Base-by-base conservation (phyloP, 2,329 filamentous ascomycete species). In the Exserohilum rostratum region DNA sequence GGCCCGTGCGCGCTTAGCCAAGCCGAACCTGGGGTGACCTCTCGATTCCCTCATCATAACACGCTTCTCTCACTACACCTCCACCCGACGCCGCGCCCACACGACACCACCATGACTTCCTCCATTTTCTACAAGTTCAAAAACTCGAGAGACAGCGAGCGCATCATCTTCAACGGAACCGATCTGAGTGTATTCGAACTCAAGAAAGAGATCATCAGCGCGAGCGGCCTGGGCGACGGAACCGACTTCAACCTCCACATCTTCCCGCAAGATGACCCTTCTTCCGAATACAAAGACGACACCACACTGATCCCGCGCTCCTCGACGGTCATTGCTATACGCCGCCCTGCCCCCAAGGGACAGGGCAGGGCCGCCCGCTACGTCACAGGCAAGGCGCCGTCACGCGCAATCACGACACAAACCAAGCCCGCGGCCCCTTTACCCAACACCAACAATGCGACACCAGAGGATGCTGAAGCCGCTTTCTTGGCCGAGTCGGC, bases 91-190 rank as follows among this genome's bases (percentile, higher is more conserved):
- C 50, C 11, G 42, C 48, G 43, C 22, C 39, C 50, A 40, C 45
- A 40, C 50, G 40, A 50, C 30, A 43, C 22, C 44, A 48, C 56
- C 51, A 97, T 97, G 93, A 87, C 91, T 75, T 96, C 95, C 53
- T 98, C 93, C 65, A 95, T 99, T 73, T 98, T 97, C 80, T 99
- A 97, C 90, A 96, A 96, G 81, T 99, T 99, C 88, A 98, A 97
- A 81, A 98, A 93, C 67, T 92, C 96, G 75, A 97, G 92, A 81
- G 95, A 98, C 74, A 91, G 92, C 57, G 91, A 91, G 53, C 87
- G 93, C 72, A 92, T 99, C 70, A 90, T 93, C 72, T 98, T 99
- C 77, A 93, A 99, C 78, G 95, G 95, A 73, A 97, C 93, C 69
- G 91, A 91, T 77, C 96, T 98, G 73, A 96, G 93, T 58, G 95